Evolutionary conservation across 1,284 basidiomycete species (phyloP).

Genomic region (Athelia psychrophila): DNA sequence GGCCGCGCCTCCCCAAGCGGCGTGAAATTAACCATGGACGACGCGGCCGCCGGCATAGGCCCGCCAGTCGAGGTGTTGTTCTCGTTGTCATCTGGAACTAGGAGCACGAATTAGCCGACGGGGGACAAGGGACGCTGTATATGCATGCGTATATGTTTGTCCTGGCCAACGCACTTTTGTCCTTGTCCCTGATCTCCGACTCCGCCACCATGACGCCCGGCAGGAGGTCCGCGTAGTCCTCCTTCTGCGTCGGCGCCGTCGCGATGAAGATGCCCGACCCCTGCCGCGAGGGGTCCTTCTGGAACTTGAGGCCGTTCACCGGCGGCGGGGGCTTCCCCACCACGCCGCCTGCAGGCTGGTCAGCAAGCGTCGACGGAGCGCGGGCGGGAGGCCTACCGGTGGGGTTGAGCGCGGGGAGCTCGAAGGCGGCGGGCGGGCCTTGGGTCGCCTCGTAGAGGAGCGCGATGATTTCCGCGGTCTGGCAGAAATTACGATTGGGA

Average conservation of each 20-base stretch:
- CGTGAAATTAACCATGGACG: slow-evolving; percentile 52
- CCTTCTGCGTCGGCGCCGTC: slow-evolving; percentile 41
- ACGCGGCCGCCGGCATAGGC: slow-evolving; percentile 13
- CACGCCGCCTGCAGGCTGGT: slow-evolving; percentile 47
- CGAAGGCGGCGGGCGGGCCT: slow-evolving; percentile 56
- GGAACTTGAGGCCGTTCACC: slow-evolving; percentile 60
- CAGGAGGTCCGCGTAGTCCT: slow-evolving; percentile 52
- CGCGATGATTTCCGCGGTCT: slow-evolving; percentile 92
- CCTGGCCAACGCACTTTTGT: slow-evolving; percentile 5
- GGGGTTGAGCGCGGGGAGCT: slow-evolving; percentile 66
- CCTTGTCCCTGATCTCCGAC: too few species aligned
- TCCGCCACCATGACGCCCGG: neutral
- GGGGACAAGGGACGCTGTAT: too few species aligned
- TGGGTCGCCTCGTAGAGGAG: slow-evolving; percentile 90
- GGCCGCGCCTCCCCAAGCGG: slow-evolving; percentile 36
- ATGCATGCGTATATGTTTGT: too few species aligned
- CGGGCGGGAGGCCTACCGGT: slow-evolving; percentile 29
- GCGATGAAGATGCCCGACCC: slow-evolving; percentile 86
- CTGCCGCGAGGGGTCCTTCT: slow-evolving; percentile 71
- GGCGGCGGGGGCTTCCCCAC: slow-evolving; percentile 53
- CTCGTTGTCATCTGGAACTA: too few species aligned
- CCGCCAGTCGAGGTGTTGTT: neutral
- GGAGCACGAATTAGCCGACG: too few species aligned
- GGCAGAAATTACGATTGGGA: slow-evolving; percentile 19
- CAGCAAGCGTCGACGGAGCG: neutral